Evolutionary conservation across 2,329 filamentous ascomycete genomes (phyloP), one percentile per base, ranked within the genome.

Genomic region (Verticillium longisporum): DNA sequence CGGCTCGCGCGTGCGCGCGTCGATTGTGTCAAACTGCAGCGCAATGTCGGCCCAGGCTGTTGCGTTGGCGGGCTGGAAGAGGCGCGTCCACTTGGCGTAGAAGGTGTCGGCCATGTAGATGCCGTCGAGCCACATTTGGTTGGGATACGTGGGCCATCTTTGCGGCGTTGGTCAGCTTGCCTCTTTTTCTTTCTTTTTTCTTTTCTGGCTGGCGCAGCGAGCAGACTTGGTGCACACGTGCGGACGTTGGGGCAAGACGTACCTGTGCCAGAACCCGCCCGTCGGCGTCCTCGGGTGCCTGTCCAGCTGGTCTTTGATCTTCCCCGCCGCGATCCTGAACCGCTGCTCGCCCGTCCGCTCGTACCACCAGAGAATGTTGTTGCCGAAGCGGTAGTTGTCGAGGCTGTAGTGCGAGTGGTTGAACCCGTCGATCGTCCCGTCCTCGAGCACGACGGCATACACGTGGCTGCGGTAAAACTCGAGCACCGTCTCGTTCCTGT

Each of bases 121-220:
- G 1, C 83, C 83, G 64, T 84, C 81, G 0, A 85, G 75, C 82
- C 83, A 84, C 81, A 84, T 84, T 66, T 85, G 80, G 64, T 83
- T 76, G 6, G 73, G 74, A 62, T 82, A 83, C 2, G 73, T 70
- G 31, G 78, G 70, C 26, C 26, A 2, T 26, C 26, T 26, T 26
- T 26, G 26, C 26, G 26, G 26, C 26, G 26, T 4, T 26, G 26
- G 26, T 26, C 26, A 26, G 26, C 26, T 26, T 26, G 26, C 26
- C 26, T 26, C 4, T 4, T 26, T 26, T 26, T 26, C 4, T 3
- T 4, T 26, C 4, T 4, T 26, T 26, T 26, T 3, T 26, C 4
- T 26, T 26, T 26, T 4, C 26, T 26, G 26, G 26, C 26, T 26
- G 26, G 26, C 26, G 26, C 26, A 26, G 4, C 26, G 26, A 26